These are phyloP conservation scores for Helotiales sp. DNA, from an alignment of 2,329 filamentous ascomycete species.

Conservation along the genomic window DNA sequence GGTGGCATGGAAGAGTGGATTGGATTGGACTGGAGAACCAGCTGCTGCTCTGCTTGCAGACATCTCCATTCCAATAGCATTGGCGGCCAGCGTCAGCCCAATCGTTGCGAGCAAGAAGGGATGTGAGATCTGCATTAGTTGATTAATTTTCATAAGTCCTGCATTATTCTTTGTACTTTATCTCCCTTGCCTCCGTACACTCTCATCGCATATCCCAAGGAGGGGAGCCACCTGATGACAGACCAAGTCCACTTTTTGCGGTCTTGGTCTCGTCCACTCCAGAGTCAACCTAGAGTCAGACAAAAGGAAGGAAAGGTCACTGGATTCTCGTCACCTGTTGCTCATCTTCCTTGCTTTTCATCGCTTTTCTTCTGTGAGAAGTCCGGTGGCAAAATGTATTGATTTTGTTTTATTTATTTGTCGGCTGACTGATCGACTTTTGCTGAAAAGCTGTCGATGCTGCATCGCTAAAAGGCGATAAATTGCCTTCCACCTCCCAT, in stretches of 20 bases:
- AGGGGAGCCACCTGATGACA: too few species aligned
- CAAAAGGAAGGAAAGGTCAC: too few species aligned
- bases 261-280: background rate
- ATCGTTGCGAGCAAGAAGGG: slow-evolving; percentile 9
- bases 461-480: slow-evolving; percentile 1
- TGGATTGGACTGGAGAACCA: background rate
- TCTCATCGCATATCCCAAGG: too few species aligned
- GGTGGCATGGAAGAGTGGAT: slow-evolving; percentile 18
- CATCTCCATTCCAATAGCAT: background rate
- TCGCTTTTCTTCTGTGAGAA: background rate
- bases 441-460: background rate
- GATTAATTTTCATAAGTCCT: slow-evolving; percentile 18
- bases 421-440: background rate
- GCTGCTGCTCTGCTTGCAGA: slow-evolving; percentile 7
- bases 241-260: background rate
- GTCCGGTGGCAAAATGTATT: background rate
- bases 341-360: background rate
- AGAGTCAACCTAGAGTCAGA: slow-evolving; percentile 4
- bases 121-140: slow-evolving; percentile 17
- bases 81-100: slow-evolving; percentile 27
- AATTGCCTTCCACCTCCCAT: background rate
- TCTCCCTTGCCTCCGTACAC: too few species aligned
- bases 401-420: background rate
- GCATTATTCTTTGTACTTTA: slow-evolving; percentile 22
- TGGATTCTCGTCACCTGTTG: background rate